Conservation (phyloP, 345 rosid species). For the Psidium guajava region DNA sequence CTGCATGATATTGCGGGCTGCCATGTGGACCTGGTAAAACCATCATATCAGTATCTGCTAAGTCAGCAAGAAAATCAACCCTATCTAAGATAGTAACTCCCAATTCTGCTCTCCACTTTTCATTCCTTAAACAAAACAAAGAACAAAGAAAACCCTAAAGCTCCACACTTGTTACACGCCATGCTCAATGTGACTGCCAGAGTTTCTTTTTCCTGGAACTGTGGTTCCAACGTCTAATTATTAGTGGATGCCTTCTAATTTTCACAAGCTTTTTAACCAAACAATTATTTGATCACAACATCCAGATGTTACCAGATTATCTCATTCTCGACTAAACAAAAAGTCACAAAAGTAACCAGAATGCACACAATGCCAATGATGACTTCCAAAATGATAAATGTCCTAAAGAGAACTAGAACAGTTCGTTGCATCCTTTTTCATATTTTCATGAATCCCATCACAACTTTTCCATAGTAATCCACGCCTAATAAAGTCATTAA, state of each 20-base stretch:
- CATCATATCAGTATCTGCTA: background rate
- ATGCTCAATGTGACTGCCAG: background rate
- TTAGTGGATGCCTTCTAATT: background rate
- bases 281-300: background rate
- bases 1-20: background rate
- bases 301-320: background rate
- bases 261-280: background rate
- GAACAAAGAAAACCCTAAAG: background rate
- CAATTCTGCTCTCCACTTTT: background rate
- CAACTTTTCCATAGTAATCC: background rate
- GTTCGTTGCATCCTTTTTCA: background rate
- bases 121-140: background rate
- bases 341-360: background rate
- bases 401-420: background rate
- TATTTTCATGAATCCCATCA: background rate
- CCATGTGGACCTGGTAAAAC: background rate
- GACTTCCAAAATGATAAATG: background rate
- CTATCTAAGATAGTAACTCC: background rate
- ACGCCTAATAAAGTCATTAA: background rate
- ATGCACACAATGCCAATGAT: background rate
- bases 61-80: background rate
- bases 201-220: background rate
- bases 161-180: background rate
- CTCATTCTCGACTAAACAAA: background rate
- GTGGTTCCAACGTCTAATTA: background rate